Evolutionary conservation across 805 yeast species (phyloP).

Genomic region (Lachancea cidri): DNA sequence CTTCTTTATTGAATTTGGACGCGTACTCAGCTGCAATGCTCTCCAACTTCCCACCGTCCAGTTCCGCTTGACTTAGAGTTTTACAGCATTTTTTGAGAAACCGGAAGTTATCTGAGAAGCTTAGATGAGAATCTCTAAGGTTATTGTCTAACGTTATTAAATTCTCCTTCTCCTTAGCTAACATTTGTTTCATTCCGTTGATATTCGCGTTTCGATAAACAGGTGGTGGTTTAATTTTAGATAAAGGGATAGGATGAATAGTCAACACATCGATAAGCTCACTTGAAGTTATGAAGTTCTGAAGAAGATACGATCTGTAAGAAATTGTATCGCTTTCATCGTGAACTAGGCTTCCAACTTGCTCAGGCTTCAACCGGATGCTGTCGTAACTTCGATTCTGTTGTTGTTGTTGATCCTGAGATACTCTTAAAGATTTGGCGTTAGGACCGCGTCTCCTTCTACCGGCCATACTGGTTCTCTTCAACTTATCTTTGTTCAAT

Average conservation of each 20-base stretch:
- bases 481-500: too few relatives aligned
- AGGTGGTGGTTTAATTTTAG: constrained; percentile 18
- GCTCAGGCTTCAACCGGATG: constrained; percentile 22
- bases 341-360: constrained; percentile 22
- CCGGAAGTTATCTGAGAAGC: neutral
- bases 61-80: neutral
- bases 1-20: constrained; percentile 10
- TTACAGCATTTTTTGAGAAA: neutral
- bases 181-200: constrained; percentile 10
- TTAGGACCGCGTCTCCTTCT: constrained; percentile 24
- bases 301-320: constrained; percentile 22
- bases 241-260: constrained; percentile 20
- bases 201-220: constrained; percentile 8
- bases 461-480: constrained; percentile 21
- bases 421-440: constrained; percentile 11
- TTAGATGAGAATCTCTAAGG: neutral
- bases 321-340: constrained; percentile 34
- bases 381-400: constrained; percentile 1
- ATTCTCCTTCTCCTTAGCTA: constrained; percentile 14
- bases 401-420: constrained; percentile 5
- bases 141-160: constrained; percentile 3
- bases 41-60: neutral
- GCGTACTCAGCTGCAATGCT: neutral
- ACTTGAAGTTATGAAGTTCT: constrained; percentile 21
- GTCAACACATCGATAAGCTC: constrained; percentile 22